Evolutionary conservation across 352 stramenopile species (phyloP), one percentile per base, ranked within the genome.

Genomic region (Albugo laibachii): DNA sequence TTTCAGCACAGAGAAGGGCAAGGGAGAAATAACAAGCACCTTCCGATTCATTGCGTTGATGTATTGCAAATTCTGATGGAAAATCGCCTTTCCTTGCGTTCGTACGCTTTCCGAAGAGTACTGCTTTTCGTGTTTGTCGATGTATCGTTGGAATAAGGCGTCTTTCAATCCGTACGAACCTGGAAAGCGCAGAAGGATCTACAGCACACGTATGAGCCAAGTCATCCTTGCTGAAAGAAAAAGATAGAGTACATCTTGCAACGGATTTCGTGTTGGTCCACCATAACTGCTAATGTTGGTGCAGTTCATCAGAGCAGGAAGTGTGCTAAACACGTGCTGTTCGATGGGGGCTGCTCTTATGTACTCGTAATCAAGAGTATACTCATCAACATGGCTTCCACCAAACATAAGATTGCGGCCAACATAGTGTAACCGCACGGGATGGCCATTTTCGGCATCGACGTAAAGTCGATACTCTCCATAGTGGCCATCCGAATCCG

Each of bases 321-420:
- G 51, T 50, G 75, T 67, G 21, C 52, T 63, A 36, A 88, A 89
- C 14, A 88, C 73, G 36, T 79, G 55, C 47, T 66, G 56, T 27
- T 75, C 54, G 21, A 87, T 57, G 11, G 75, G 65, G 0, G 74
- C 76, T 46, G 70, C 72, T 36, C 77, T 75, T 15, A 93, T 61
- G 56, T 86, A 89, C 47, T 87, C 61, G 61, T 94, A 94, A 54
- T 94, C 78, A 45, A 93, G 48, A 47, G 69, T 88, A 59, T 94
- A 94, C 59, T 94, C 78, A 49, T 94, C 82, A 49, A 91, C 83
- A 59, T 94, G 82, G 49, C 76, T 89, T 4, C 75, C 80, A 18
- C 80, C 77, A 12, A 94, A 59, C 63, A 92, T 72, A 0, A 63
- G 58, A 49, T 92, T 92, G 53, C 83, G 80, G 11, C 82, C 82